Base-by-base conservation (phyloP, 805 yeast species). In the Hanseniaspora jakobsenii region DNA sequence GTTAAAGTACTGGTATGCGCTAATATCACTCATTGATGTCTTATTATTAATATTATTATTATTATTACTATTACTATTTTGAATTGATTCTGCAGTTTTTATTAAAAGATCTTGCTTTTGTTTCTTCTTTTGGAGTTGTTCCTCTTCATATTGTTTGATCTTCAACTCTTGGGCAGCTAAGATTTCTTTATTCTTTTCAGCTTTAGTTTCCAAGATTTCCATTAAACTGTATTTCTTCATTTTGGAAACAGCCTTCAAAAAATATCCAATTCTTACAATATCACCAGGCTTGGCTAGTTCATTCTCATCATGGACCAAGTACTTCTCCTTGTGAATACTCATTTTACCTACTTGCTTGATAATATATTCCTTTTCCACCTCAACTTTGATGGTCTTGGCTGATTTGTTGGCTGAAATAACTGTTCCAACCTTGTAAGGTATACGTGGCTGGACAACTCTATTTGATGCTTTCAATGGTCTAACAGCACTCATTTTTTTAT, bases 271-370 rank as follows among this genome's bases (percentile, higher is more conserved):
- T 62, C 97, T 76, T 13, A 91, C 97, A 50, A 89, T 68, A 66
- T 89, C 98, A 36, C 98, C 98, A 60, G 86, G 95, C 58, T 86
- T 79, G 54, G 95, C 83, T 42, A 85, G 71, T 56, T 83, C 78
- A 23, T 83, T 85, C 65, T 89, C 95, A 61, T 89, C 98, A 61
- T 89, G 98, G 14, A 86, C 96, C 48, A 89, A 65, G 61, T 75
- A 86, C 56, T 84, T 93, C 55, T 81, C 82, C 66, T 86, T 75
- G 55, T 73, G 77, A 55, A 81, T 66, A 52, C 83, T 70, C 52
- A 83, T 84, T 64, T 81, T 82, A 59, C 81, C 81, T 50, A 83
- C 72, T 49, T 69, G 65, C 48, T 72, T 72, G 62, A 85, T 81
- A 67, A 78, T 84, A 34, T 74, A 73, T 56, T 77, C 78, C 36